phyloP scores from a whole-genome alignment of 805 yeast genomes.

The Lipomyces sp. region DNA sequence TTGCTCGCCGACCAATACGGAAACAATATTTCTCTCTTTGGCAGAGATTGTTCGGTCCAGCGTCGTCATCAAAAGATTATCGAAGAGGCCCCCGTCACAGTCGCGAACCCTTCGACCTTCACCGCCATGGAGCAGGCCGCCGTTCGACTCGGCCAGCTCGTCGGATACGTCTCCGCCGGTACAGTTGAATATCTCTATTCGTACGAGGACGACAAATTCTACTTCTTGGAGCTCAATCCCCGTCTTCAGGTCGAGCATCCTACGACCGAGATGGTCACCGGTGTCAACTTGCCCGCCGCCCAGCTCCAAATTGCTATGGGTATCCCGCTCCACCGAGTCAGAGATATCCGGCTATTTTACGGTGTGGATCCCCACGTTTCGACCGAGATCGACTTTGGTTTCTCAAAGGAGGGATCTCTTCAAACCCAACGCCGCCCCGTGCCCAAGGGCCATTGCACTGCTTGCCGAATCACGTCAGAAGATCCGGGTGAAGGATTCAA shows the following conservation, averaged over 20 bases:
- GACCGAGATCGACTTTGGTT: constrained; percentile 88
- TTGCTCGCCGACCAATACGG: constrained; percentile 98
- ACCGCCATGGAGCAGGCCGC: constrained; percentile 95
- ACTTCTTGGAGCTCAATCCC: constrained; percentile 95
- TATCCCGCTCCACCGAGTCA: constrained; percentile 91
- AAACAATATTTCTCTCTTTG: constrained; percentile 93
- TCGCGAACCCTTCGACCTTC: constrained; percentile 86
- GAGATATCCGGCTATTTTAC: constrained; percentile 88
- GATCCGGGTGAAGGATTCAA: constrained; percentile 99
- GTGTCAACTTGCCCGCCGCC: constrained; percentile 97
- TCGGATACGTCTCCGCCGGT: constrained; percentile 99
- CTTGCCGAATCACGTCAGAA: constrained; percentile 98
- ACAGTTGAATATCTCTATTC: constrained; percentile 97
- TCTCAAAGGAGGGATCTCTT: constrained; percentile 70
- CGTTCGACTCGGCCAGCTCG: constrained; percentile 92
- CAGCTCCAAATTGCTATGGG: constrained; percentile 99
- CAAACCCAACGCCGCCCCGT: constrained; percentile 86
- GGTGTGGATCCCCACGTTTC: constrained; percentile 96
- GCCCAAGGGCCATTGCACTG: constrained; percentile 99
- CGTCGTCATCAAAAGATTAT: constrained; percentile 99
- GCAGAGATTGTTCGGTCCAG: constrained; percentile 99
- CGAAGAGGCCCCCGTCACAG: constrained; percentile 98
- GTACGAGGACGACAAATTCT: constrained; percentile 90
- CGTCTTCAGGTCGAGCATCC: constrained; percentile 99
- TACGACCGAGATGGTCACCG: constrained; percentile 99